These are phyloP conservation scores for Eudorina sp. DNA, from an alignment of 139 green algal genomes.

Conservation along the genomic window DNA sequence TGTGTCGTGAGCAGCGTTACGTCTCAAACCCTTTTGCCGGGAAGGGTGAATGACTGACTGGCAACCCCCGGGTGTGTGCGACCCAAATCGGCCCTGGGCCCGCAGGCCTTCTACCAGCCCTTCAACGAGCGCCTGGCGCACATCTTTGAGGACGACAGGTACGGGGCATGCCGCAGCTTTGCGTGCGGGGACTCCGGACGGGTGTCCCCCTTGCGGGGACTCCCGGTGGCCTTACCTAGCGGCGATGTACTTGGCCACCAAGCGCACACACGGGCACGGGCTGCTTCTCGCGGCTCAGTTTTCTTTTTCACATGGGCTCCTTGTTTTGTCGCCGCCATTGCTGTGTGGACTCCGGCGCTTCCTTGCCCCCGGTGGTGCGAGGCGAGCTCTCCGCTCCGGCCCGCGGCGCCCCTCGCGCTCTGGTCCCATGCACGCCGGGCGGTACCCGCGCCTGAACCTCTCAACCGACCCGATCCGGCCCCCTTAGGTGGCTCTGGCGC, in stretches of 20 bases:
- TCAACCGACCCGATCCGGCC: not conserved
- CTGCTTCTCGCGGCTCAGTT: not conserved
- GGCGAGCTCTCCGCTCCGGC: too few relatives aligned
- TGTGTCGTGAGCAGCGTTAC: too few relatives aligned
- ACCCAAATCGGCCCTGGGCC: too few relatives aligned
- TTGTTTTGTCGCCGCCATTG: too few relatives aligned
- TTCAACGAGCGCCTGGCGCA: slow-evolving; percentile 34
- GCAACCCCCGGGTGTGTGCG: too few relatives aligned
- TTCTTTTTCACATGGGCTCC: too few relatives aligned
- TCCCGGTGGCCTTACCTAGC: too few relatives aligned
- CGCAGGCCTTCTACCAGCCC: slow-evolving; percentile 30
- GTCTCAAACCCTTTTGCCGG: not conserved
- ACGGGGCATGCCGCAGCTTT: not conserved
- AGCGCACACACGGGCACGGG: not conserved
- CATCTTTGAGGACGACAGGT: slow-evolving; percentile 11
- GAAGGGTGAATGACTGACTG: too few relatives aligned
- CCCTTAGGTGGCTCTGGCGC: slow-evolving; percentile 10
- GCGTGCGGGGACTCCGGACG: not conserved
- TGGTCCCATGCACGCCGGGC: not conserved
- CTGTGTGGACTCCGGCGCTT: not conserved
- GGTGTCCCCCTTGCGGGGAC: too few relatives aligned
- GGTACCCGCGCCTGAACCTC: not conserved
- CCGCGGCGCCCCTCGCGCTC: not conserved
- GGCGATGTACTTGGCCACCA: too few relatives aligned
- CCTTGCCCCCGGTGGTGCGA: too few relatives aligned